phyloP scores from a whole-genome alignment of 129 eudicot species.

The Apium graveolens region DNA sequence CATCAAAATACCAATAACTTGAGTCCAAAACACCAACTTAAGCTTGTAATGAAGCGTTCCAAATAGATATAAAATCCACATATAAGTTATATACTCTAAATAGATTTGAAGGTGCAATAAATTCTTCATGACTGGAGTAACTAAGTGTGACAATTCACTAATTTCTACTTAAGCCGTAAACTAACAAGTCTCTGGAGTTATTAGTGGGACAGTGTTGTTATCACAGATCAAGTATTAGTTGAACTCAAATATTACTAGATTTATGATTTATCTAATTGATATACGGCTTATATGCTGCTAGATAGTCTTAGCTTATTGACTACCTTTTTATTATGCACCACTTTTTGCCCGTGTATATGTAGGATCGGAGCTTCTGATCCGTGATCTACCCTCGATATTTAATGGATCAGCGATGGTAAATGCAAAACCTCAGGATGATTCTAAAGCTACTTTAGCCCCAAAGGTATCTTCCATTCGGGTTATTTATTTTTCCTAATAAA shows the following conservation, averaged over 20 bases:
- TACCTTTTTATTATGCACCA: background rate
- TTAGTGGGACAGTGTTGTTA: background rate
- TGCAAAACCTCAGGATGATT: constrained; percentile 78
- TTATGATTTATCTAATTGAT: background rate
- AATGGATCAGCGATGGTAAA: constrained; percentile 70
- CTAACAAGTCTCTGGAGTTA: background rate
- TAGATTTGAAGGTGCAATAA: too few relatives aligned
- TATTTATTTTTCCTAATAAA: background rate
- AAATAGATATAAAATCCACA: too few relatives aligned
- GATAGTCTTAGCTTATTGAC: background rate
- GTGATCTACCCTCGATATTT: constrained; percentile 80
- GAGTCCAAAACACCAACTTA: too few relatives aligned
- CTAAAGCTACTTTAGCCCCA: constrained; percentile 83
- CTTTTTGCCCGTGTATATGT: background rate
- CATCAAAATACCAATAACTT: too few relatives aligned
- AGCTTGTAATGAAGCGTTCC: too few relatives aligned
- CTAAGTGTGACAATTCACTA: background rate
- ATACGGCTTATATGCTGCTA: background rate
- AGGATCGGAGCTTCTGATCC: constrained; percentile 80
- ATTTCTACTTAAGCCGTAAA: background rate
- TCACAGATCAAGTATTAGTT: too few relatives aligned
- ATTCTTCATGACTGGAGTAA: background rate
- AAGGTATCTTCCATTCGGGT: constrained; percentile 40
- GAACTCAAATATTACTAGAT: background rate
- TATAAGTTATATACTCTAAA: too few relatives aligned